phyloP scores from a whole-genome alignment of 208 protist species.

The Blastocrithidia nonstop region DNA sequence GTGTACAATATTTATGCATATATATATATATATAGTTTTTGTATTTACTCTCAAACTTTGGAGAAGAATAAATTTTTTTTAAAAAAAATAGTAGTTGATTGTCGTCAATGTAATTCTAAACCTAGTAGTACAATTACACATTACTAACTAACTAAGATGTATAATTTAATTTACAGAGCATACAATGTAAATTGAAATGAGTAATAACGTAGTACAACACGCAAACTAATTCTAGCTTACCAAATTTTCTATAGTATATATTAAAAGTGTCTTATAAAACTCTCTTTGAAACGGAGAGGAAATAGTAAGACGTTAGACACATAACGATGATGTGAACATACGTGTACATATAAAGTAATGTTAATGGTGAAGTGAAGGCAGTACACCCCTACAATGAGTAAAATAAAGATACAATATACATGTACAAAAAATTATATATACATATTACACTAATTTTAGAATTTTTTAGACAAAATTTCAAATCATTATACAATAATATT shows the following conservation, averaged over 20 bases:
- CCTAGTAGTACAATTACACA: no score
- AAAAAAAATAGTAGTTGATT: no score
- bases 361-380: neutral
- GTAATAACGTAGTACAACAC: neutral
- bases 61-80: no score
- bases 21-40: no score
- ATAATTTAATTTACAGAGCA: no score
- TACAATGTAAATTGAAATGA: neutral
- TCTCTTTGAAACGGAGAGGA: no score
- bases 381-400: neutral
- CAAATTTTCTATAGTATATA: neutral
- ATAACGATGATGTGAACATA: neutral
- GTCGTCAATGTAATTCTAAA: no score
- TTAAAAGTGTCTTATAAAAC: neutral
- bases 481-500: neutral
- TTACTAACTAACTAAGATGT: no score
- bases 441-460: slow-evolving; percentile 1
- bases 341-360: neutral
- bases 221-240: neutral
- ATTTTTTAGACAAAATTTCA: slow-evolving; percentile 2
- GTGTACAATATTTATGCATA: neutral
- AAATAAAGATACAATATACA: slow-evolving; percentile 5
- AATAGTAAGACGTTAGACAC: slow-evolving; percentile 7
- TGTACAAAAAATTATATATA: slow-evolving; percentile 3
- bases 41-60: no score